Evolutionary conservation across 441 rosid species (phyloP).

Genomic region (Rhodomyrtus psidioides): DNA sequence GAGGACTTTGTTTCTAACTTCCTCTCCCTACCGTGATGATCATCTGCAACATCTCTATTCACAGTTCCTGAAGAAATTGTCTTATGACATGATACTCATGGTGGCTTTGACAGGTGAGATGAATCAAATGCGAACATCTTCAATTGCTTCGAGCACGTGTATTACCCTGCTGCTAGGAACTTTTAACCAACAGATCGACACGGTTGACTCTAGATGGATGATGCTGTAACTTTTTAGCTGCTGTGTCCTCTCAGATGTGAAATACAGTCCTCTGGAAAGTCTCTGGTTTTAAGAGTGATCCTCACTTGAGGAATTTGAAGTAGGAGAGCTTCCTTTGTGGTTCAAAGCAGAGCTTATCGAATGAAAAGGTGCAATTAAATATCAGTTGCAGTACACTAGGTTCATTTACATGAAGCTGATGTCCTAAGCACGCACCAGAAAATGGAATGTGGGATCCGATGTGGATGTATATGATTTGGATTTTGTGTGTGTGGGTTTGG

Average conservation of each 20-base stretch:
- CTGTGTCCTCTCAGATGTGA: background rate
- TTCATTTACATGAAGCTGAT: background rate
- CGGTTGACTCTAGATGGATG: background rate
- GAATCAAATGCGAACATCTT: background rate
- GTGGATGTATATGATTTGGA: background rate
- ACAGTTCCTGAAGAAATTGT: fast-evolving
- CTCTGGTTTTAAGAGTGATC: background rate
- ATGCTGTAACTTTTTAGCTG: background rate
- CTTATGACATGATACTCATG: background rate
- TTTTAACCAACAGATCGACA: background rate
- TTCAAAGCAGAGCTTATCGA: background rate
- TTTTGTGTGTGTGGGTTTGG: too few species aligned
- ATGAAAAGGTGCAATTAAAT: background rate
- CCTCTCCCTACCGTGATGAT: background rate
- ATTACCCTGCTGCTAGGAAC: background rate
- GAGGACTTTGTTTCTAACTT: background rate
- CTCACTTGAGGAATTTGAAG: background rate
- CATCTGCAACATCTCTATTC: background rate
- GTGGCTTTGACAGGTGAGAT: background rate
- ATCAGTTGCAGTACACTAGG: background rate
- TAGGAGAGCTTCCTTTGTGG: background rate
- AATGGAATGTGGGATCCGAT: background rate
- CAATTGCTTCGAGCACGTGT: background rate
- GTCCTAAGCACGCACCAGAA: background rate
- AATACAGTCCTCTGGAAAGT: background rate